Evolutionary conservation across 2,329 filamentous ascomycete genomes (phyloP).

Genomic region (Monosporascus sp.): DNA sequence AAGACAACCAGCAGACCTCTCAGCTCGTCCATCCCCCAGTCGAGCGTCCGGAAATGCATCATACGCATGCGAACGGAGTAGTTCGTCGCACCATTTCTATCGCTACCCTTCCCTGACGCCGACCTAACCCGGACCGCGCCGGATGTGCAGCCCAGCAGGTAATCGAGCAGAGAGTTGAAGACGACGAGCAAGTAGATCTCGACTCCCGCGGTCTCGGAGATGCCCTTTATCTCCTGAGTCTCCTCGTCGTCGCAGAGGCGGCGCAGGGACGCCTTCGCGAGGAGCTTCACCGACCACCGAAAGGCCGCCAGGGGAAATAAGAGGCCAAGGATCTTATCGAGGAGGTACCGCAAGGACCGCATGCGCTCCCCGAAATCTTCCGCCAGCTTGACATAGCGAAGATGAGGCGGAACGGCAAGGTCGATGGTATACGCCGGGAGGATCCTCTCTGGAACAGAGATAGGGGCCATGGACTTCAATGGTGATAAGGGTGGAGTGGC

Average conservation of each 20-base stretch:
- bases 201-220: constrained; percentile 45
- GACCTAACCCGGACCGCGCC: constrained; percentile 27
- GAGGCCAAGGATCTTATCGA: constrained; percentile 42
- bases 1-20: constrained; percentile 46
- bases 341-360: constrained; percentile 39
- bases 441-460: background rate
- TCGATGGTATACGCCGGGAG: constrained; percentile 38
- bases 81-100: constrained; percentile 1
- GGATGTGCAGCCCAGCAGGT: constrained; percentile 62
- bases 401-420: constrained; percentile 45
- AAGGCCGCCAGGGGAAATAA: constrained; percentile 16
- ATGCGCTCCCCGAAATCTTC: constrained; percentile 39
- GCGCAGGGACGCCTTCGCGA: constrained; percentile 44
- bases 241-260: constrained; percentile 51
- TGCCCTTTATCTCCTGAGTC: constrained; percentile 56
- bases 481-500: background rate
- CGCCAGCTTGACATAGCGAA: constrained; percentile 47
- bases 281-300: constrained; percentile 20
- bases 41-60: constrained; percentile 52
- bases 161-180: constrained; percentile 59
- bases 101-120: constrained; percentile 36
- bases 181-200: constrained; percentile 56
- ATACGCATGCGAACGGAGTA: constrained; percentile 23
- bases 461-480: background rate
- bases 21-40: constrained; percentile 50